A percentile compares a stretch with the other conserved stretches of the same genome.
Conservation (phyloP, 768 basidiomycete species). For the Suillus spraguei region DNA sequence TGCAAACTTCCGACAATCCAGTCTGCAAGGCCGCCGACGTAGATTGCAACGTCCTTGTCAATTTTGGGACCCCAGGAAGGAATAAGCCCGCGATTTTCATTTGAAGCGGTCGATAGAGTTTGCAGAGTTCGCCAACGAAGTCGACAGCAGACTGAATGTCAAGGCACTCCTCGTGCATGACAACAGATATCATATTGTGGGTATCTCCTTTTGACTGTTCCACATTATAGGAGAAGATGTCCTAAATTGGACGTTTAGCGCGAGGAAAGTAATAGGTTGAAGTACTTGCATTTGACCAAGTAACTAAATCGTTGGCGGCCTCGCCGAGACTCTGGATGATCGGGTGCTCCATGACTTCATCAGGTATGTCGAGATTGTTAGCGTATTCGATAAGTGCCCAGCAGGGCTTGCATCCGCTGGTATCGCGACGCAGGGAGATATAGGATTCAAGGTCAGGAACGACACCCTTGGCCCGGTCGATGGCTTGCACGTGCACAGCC, state of each 20-base stretch:
- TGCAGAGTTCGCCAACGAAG: conserved; percentile 76
- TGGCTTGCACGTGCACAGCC: conserved; percentile 73
- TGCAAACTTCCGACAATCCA: conserved; percentile 80
- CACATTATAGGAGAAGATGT: conserved; percentile 85
- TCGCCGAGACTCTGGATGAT: conserved; percentile 66
- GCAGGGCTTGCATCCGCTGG: conserved; percentile 81
- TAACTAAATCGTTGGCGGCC: conserved; percentile 79
- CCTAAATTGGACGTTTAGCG: conserved; percentile 43
- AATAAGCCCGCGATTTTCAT: conserved; percentile 43
- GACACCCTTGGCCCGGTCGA: conserved; percentile 57
- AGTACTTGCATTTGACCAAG: conserved; percentile 80
- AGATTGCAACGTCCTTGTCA: conserved; percentile 62
- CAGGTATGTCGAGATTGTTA: conserved; percentile 75
- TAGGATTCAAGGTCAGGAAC: conserved; percentile 83
- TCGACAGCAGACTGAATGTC: conserved; percentile 74
- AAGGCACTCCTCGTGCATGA: conserved; percentile 74
- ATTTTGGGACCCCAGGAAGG: conserved; percentile 75
- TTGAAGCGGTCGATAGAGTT: conserved; percentile 73
- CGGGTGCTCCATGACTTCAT: conserved; percentile 80
- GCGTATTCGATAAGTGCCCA: conserved; percentile 86
- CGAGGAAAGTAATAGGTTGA: conserved; percentile 12
- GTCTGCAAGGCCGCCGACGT: conserved; percentile 70
- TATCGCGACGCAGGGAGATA: conserved; percentile 76
- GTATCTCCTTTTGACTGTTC: conserved; percentile 82
- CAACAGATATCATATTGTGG: conserved; percentile 83